Base-by-base conservation (phyloP, 805 yeast genomes). In the Wickerhamomyces sydowiorum region DNA sequence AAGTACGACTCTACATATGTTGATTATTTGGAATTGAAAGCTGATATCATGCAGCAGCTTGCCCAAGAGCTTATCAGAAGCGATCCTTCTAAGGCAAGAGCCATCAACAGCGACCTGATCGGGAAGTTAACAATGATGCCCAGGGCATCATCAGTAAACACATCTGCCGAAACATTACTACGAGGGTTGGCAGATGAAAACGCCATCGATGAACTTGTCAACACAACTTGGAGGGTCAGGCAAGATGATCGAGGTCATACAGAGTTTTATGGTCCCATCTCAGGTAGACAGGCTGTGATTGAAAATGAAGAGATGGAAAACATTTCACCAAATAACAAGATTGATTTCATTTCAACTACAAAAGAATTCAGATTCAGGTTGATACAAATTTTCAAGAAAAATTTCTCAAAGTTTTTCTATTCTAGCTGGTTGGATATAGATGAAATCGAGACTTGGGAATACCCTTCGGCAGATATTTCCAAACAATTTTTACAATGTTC, bases 231-330 rank as follows among this genome's bases (percentile, higher is more conserved):
- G 66, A 50, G 57, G 31, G 66, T 62, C 4, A 42, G 61, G 13
- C 49, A 48, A 19, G 60, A 57, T 38, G 44, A 45, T 3, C 36
- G 45, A 7, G 60, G 62, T 1, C 41, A 48, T 15, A 60, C 64
- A 3, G 64, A 56, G 18, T 63, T 62, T 41, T 63, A 63, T 41
- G 67, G 67, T 0, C 67, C 66, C 4, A 52, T 62, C 2, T 60
- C 65, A 1, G 66, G 65, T 4, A 42, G 66, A 28, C 63, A 59
- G 37, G 56, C 57, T 24, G 59, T 56, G 20, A 27, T 49, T 5
- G 64, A 59, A 36, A 49, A 47, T 15, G 49, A 44, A 10, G 52
- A 44, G 6, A 44, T 43, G 1, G 42, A 38, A 7, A 39, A 41
- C 2, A 28, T 37, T 17, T 32, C 25, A 22, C n/a, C 27, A 17